Percentiles rank a stretch among this genome's conserved stretches.
phyloP scores from a whole-genome alignment of 1,139 yeast genomes.

The Zygosaccharomyces pseudobailii region DNA sequence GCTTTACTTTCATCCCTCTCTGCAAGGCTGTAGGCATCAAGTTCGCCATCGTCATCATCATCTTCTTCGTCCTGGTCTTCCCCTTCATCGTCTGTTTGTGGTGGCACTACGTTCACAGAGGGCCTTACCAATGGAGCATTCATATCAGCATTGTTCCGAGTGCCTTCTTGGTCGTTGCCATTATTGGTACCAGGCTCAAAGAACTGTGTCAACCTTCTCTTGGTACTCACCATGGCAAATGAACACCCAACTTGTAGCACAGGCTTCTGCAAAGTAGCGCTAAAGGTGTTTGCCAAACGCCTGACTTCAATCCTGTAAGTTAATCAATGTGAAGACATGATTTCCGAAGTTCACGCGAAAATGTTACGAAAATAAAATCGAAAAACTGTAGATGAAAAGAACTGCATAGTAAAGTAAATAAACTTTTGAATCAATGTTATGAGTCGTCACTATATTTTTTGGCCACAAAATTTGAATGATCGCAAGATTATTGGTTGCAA shows the following conservation, averaged over 20 bases:
- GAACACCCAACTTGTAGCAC: background rate
- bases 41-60: background rate
- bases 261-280: background rate
- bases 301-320: background rate
- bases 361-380: background rate
- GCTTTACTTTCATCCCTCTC: constrained; percentile 6
- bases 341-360: background rate
- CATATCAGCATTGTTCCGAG: background rate
- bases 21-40: constrained; percentile 3
- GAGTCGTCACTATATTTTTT: constrained; percentile 18
- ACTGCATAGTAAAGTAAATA: background rate
- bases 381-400: background rate
- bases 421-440: constrained; percentile 9
- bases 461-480: constrained; percentile 18
- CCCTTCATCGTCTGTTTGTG: constrained; percentile 6
- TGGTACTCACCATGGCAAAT: constrained; percentile 11
- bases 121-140: constrained; percentile 8
- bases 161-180: constrained; percentile 3
- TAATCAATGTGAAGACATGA: background rate
- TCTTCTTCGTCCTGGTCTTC: constrained; percentile 2
- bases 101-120: constrained; percentile 11
- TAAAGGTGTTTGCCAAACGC: background rate
- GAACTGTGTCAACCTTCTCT: constrained; percentile 17
- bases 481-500: constrained; percentile 5
- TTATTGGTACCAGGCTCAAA: constrained; percentile 14